These are phyloP conservation scores for Parvularia atlantis DNA, from an alignment of 78 protist genomes.

Conservation along the genomic window DNA sequence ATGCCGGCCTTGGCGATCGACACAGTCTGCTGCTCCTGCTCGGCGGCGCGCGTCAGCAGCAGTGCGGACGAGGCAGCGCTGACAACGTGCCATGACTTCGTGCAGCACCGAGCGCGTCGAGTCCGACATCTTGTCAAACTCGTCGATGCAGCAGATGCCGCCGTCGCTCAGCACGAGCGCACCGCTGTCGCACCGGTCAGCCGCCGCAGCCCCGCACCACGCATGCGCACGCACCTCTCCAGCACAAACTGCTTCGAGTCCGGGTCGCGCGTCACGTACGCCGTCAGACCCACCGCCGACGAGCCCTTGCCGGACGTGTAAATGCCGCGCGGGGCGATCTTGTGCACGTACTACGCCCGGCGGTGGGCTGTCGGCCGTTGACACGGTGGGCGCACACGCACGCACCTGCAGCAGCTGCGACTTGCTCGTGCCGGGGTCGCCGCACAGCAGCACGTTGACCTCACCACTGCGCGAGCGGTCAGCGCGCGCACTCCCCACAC, in stretches of 20 bases:
- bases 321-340: constrained; percentile 95
- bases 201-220: not conserved
- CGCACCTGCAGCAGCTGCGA: constrained; percentile 90
- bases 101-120: constrained; percentile 93
- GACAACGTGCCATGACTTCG: constrained; percentile 81
- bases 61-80: not conserved
- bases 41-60: not conserved
- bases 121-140: constrained; percentile 98
- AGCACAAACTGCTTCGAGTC: constrained; percentile 88
- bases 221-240: constrained; percentile 41
- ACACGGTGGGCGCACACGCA: constrained; percentile 3
- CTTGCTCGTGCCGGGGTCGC: constrained; percentile 98
- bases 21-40: constrained; percentile 97
- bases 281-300: constrained; percentile 98
- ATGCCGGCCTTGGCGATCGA: constrained; percentile 99
- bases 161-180: constrained; percentile 85
- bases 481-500: no score
- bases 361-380: not conserved
- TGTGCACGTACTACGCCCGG: constrained; percentile 69
- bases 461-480: no score
- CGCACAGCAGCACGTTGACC: constrained; percentile 91
- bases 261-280: constrained; percentile 89
- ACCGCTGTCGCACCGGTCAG: constrained; percentile 33
- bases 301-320: constrained; percentile 98
- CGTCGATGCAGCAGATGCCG: constrained; percentile 99